phyloP scores from a whole-genome alignment of 179 eudicot species.

The Spinacia oleracea region DNA sequence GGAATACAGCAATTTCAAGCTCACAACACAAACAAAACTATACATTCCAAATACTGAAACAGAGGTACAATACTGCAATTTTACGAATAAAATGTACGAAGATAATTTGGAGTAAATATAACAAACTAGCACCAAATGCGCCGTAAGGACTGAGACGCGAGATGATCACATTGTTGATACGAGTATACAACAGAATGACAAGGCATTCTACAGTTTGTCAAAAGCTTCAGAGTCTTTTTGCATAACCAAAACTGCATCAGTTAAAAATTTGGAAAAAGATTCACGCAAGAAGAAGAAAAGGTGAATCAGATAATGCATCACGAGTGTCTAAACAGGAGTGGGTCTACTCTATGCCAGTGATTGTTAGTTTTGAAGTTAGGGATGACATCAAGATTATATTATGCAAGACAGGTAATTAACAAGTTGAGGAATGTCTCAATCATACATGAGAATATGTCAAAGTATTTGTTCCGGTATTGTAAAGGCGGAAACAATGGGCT shows the following conservation, averaged over 20 bases:
- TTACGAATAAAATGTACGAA: not conserved
- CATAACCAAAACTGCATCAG: not conserved
- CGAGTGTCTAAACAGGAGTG: conserved; percentile 13
- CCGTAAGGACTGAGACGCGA: not conserved
- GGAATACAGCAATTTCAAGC: not conserved
- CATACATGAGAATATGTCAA: not conserved
- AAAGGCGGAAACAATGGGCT: too few species aligned
- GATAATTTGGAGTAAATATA: not conserved
- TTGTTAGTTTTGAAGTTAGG: conserved; percentile 6
- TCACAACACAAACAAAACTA: conserved; percentile 11
- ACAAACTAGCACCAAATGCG: not conserved
- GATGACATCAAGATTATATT: not conserved
- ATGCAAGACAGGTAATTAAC: conserved; percentile 6
- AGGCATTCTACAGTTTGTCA: not conserved
- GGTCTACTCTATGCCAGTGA: conserved; percentile 22
- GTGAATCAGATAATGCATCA: not conserved
- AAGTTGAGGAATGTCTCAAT: conserved; percentile 7
- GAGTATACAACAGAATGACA: not conserved
- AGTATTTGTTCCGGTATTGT: too few species aligned
- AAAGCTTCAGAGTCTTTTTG: not conserved
- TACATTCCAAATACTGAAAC: not conserved
- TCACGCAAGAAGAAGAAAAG: not conserved
- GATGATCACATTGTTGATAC: not conserved
- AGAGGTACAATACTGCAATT: conserved; percentile 1
- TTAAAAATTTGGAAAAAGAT: not conserved